Evolutionary conservation across 768 basidiomycete species (phyloP).

Genomic region (Trametes coccinea): DNA sequence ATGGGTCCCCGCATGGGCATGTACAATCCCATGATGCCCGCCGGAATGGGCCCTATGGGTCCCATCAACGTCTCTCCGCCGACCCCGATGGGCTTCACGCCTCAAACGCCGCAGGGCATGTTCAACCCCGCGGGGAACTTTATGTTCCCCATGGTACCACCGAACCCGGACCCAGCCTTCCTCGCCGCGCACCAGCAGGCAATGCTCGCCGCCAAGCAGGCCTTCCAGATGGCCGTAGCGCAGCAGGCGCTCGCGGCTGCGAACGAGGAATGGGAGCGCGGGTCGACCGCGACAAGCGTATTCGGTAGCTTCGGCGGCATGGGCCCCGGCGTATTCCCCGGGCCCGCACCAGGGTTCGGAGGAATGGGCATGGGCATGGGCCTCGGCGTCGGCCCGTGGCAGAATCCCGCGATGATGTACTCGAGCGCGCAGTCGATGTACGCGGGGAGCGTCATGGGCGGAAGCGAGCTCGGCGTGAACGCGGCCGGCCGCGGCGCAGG

Average conservation of each 20-base stretch:
- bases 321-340: slow-evolving; percentile 42
- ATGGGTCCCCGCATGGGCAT: slow-evolving; percentile 39
- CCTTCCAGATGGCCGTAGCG: slow-evolving; percentile 87
- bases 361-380: slow-evolving; percentile 29
- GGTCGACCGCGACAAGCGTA: slow-evolving; percentile 48
- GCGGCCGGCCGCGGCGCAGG: slow-evolving; percentile 37
- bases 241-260: slow-evolving; percentile 88
- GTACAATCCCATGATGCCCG: slow-evolving; percentile 35
- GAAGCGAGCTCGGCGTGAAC: slow-evolving; percentile 38
- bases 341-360: slow-evolving; percentile 31
- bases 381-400: slow-evolving; percentile 34
- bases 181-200: slow-evolving; percentile 84
- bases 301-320: slow-evolving; percentile 35
- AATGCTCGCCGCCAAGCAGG: slow-evolving; percentile 83
- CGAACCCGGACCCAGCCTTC: slow-evolving; percentile 55
- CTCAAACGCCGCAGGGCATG: slow-evolving; percentile 30
- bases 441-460: slow-evolving; percentile 67
- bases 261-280: slow-evolving; percentile 90
- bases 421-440: slow-evolving; percentile 59
- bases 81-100: slow-evolving; percentile 19
- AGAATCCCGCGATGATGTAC: slow-evolving; percentile 45
- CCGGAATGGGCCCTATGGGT: slow-evolving; percentile 15
- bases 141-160: slow-evolving; percentile 32
- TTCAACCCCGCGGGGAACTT: slow-evolving; percentile 35
- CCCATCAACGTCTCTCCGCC: slow-evolving; percentile 29